Percentiles rank a stretch among this genome's conserved stretches.
Evolutionary conservation across 352 stramenopile species (phyloP).

Genomic region (Peronospora farinosa): DNA sequence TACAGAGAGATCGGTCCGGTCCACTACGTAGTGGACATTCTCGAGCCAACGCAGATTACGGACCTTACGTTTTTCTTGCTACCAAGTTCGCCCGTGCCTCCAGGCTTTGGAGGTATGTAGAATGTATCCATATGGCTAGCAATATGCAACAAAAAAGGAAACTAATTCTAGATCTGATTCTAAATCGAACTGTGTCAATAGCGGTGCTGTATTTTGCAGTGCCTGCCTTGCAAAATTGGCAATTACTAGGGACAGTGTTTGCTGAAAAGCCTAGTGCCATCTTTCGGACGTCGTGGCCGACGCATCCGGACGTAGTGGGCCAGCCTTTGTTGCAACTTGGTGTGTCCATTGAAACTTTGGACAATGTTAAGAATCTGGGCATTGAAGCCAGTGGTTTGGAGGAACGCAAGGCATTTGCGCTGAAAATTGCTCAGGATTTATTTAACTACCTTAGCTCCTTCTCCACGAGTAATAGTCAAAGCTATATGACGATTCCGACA

Average conservation of each 20-base stretch:
- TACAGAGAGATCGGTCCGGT: conserved; percentile 49
- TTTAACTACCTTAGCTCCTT: conserved; percentile 91
- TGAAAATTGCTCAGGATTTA: conserved; percentile 89
- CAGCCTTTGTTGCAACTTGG: conserved; percentile 59
- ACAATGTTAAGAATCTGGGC: conserved; percentile 70
- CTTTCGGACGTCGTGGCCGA: conserved; percentile 60
- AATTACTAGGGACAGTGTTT: conserved; percentile 65
- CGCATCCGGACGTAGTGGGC: conserved; percentile 49
- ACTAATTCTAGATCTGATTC: conserved; percentile 2
- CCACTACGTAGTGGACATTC: conserved; percentile 60
- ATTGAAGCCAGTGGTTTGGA: conserved; percentile 57
- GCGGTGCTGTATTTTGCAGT: conserved; percentile 70
- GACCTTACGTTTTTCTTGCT: conserved; percentile 76
- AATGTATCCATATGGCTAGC: conserved; percentile 7
- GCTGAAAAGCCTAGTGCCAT: conserved; percentile 64
- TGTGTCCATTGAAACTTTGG: conserved; percentile 63
- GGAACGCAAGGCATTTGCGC: conserved; percentile 76
- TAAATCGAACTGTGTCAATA: conserved; percentile 10
- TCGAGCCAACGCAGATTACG: conserved; percentile 47
- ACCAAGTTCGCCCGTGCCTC: conserved; percentile 50
- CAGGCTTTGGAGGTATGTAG: conserved; percentile 42
- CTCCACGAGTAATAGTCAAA: conserved; percentile 57
- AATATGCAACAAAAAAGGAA: neutral
- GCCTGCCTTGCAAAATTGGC: conserved; percentile 62
- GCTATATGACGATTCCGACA: conserved; percentile 84